These are phyloP conservation scores for Aspergillus brunneoviolaceus DNA, from an alignment of 2,329 filamentous ascomycete species.

Conservation along the genomic window DNA sequence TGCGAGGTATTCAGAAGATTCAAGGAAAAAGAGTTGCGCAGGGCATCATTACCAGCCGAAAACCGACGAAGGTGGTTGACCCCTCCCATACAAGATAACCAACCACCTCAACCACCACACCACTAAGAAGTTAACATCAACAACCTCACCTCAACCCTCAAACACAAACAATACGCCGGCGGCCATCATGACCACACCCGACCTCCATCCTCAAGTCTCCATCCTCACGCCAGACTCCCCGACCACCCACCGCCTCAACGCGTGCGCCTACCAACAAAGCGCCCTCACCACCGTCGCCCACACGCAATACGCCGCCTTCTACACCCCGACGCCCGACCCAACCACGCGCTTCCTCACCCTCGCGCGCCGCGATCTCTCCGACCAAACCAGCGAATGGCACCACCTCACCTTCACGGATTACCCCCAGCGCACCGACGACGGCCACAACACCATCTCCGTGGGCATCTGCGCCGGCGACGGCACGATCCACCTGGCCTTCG, in stretches of 20 bases:
- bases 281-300: background rate
- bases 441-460: constrained; percentile 2
- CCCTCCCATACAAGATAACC: too few relatives aligned
- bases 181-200: background rate
- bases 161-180: background rate
- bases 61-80: too few relatives aligned
- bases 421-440: constrained; percentile 1
- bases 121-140: too few relatives aligned
- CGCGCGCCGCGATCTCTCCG: background rate
- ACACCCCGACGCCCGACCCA: background rate
- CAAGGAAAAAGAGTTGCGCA: too few relatives aligned
- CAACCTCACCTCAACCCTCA: too few relatives aligned
- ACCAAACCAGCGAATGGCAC: background rate
- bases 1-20: too few relatives aligned
- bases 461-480: constrained; percentile 3
- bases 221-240: background rate
- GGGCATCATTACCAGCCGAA: too few relatives aligned
- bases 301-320: constrained; percentile 6
- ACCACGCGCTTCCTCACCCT: background rate
- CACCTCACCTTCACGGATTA: constrained; percentile 1
- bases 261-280: constrained; percentile 5
- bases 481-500: constrained; percentile 3
- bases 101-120: too few relatives aligned
- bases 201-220: background rate
- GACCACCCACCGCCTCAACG: constrained; percentile 1